Evolutionary conservation across 2,329 filamentous ascomycete genomes (phyloP).

Genomic region (Cercospora sojina): DNA sequence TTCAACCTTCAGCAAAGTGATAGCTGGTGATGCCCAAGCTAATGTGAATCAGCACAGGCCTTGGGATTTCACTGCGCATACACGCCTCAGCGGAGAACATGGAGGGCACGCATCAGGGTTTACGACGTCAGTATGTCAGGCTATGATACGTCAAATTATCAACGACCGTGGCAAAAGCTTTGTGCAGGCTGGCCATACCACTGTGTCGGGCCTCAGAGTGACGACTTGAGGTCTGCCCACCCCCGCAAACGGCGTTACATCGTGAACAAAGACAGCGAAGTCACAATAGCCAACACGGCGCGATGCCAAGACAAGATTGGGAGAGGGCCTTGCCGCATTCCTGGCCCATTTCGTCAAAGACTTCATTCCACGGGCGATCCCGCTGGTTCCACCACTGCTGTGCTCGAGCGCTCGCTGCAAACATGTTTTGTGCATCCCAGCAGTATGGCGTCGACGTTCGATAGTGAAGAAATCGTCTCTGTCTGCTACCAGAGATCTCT

Average conservation of each 20-base stretch:
- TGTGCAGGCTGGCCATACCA: background rate
- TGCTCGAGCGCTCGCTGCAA: background rate
- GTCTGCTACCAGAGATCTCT: background rate
- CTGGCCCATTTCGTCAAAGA: background rate
- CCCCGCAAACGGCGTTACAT: background rate
- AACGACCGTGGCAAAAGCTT: background rate
- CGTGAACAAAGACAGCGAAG: background rate
- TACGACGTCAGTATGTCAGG: background rate
- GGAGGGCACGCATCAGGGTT: background rate
- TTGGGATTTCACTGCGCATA: background rate
- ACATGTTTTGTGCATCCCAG: background rate
- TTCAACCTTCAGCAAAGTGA: background rate
- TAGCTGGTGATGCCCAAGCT: background rate
- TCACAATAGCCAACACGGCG: background rate
- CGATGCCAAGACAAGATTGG: background rate
- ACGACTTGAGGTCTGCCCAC: background rate
- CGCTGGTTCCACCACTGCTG: background rate
- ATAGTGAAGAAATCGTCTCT: background rate
- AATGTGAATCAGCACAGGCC: background rate
- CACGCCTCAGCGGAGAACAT: background rate
- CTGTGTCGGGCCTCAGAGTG: background rate
- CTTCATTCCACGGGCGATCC: conserved; percentile 1
- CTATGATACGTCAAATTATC: background rate
- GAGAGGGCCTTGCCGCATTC: background rate
- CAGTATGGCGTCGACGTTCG: background rate